Conservation (phyloP, 106 monocot species). For the Iris macrosiphon region DNA sequence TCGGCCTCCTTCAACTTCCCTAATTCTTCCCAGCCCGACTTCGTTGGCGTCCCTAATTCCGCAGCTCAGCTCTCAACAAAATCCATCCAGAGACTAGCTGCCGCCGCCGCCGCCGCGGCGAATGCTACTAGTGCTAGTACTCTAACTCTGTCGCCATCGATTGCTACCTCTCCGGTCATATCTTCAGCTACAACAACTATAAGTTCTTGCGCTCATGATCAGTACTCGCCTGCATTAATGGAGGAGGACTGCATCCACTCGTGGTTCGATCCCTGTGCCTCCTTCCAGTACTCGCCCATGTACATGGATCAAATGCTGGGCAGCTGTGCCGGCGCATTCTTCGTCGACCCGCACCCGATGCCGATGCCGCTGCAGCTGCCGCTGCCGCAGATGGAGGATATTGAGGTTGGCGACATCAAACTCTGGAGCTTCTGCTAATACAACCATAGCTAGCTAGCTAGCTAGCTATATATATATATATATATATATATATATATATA, state of each 20-base stretch:
- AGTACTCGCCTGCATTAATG: neutral
- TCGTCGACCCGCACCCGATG: no score
- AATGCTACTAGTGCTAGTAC: neutral
- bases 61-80: constrained; percentile 11
- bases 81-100: constrained; percentile 25
- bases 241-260: neutral
- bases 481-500: no score
- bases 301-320: constrained; percentile 11
- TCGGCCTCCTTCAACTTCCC: constrained; percentile 24
- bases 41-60: neutral
- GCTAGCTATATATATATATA: no score
- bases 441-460: no score
- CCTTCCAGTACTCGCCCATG: constrained; percentile 22
- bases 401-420: constrained; percentile 6
- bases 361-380: neutral
- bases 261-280: constrained; percentile 1
- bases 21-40: neutral
- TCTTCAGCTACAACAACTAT: neutral
- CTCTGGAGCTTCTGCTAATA: constrained; percentile 24
- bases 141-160: neutral
- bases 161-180: neutral
- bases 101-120: constrained; percentile 11
- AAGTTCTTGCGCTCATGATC: neutral
- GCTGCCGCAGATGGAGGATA: constrained; percentile 4
- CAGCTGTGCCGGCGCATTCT: neutral